Base-by-base conservation (phyloP, 2,329 filamentous ascomycete genomes). In the Mariannaea elegans region DNA sequence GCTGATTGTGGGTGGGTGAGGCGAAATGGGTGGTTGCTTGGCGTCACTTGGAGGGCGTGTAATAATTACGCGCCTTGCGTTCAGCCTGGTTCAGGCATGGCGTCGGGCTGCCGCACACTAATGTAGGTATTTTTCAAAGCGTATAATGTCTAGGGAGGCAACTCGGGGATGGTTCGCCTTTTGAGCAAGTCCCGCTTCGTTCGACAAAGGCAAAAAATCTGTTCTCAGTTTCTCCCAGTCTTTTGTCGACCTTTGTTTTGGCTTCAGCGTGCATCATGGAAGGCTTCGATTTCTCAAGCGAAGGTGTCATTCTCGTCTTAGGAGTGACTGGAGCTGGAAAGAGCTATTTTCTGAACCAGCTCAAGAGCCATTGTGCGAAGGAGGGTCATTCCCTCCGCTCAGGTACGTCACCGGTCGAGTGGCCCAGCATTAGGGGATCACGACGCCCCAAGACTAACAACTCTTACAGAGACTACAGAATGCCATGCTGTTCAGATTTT, bases 311-410 rank as follows among this genome's bases (percentile, higher is more conserved):
- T 18, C 47, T 61, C 10, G 46, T 57, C 1, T 19, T 61, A 24
- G 58, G 58, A 14, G 47, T 38, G 7, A 61, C 58, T 5, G 58
- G 53, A 4, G 46, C 58, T 16, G 58, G 58, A 6, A 61, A 61
- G 24, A 61, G 58, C 42, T 61, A 57, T 21, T 57, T 61, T 19
- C 10, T 61, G 24, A 57, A 61, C 47, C 47, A 52, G 47, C 52
- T 57, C 7, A 61, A 61, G 47, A 44, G 24, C 3, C 36, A 42
- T 27, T 31, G 58, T 18, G 58, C 36, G 7, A 13, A 29, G 29
- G 53, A 53, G 29, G 58, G 53, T 18, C 52, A 57, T 24, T 52
- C 53, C 29, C 48, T 61, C 8, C 36, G 16, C 18, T 45, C 58
- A 38, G 47, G 58, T 57, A 57, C 18, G 39, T 32, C 24, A 9